Conservation (phyloP, 2,329 filamentous ascomycete species). For the Sporothrix sp. region DNA sequence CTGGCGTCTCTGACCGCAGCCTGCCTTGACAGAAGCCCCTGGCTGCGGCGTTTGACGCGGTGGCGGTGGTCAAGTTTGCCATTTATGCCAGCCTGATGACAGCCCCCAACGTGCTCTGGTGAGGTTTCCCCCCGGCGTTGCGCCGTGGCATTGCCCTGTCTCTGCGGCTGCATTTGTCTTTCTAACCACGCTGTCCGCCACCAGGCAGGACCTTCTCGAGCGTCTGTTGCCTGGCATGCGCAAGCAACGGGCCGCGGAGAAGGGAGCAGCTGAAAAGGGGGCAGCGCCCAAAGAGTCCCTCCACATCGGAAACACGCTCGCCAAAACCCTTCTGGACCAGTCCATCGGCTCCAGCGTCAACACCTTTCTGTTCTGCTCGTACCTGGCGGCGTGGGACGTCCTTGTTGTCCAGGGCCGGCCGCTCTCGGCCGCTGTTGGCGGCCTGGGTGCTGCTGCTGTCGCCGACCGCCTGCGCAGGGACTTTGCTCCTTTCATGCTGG, state of each 20-base stretch:
- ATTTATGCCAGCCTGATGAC: constrained; percentile 63
- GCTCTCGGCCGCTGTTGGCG: constrained; percentile 17
- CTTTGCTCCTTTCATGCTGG: constrained; percentile 54
- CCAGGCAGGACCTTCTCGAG: constrained; percentile 67
- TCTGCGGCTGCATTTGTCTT: background rate
- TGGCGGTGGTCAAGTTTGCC: constrained; percentile 66
- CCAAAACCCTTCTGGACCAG: constrained; percentile 62
- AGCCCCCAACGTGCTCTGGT: constrained; percentile 80
- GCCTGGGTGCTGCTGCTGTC: constrained; percentile 27
- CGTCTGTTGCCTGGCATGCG: constrained; percentile 56
- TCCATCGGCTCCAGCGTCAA: constrained; percentile 56
- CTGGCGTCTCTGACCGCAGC: too few species aligned
- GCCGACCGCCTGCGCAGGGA: constrained; percentile 39
- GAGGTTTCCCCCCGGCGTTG: too few species aligned
- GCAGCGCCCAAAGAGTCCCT: constrained; percentile 35
- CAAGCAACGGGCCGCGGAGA: constrained; percentile 33
- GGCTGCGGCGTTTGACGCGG: constrained; percentile 44
- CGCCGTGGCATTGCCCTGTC: too few species aligned
- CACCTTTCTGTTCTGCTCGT: constrained; percentile 52
- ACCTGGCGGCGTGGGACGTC: constrained; percentile 34
- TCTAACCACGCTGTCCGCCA: constrained; percentile 12
- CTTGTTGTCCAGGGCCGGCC: background rate
- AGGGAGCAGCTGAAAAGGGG: constrained; percentile 25
- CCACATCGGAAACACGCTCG: constrained; percentile 52
- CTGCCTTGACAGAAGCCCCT: constrained; percentile 40